phyloP scores from a whole-genome alignment of 2,329 filamentous ascomycete species.

The Microcyclospora tardicrescens region DNA sequence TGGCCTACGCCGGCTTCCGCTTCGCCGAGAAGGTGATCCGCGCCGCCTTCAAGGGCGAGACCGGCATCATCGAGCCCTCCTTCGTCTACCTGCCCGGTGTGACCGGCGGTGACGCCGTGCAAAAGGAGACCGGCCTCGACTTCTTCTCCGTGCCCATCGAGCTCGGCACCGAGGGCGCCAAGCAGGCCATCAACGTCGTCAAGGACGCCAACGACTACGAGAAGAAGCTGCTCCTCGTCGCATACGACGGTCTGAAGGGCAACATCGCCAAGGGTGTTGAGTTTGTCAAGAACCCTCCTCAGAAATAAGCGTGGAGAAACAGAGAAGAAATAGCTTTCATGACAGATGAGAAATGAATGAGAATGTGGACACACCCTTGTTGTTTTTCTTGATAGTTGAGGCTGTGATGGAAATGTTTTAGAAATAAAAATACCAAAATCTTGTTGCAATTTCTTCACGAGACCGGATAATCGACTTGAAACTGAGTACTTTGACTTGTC shows the following conservation, averaged over 20 bases:
- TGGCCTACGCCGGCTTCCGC: slow-evolving; percentile 91
- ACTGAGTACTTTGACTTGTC: no score
- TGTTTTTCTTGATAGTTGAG: no score
- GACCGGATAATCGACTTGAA: no score
- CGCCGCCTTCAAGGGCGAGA: slow-evolving; percentile 67
- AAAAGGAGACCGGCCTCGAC: slow-evolving; percentile 68
- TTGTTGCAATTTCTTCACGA: no score
- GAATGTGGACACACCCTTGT: no score
- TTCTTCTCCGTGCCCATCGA: slow-evolving; percentile 96
- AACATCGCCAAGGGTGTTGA: slow-evolving; percentile 91
- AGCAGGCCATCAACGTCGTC: slow-evolving; percentile 75
- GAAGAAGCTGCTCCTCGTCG: slow-evolving; percentile 70
- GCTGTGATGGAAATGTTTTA: no score
- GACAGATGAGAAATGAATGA: no score
- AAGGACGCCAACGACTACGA: slow-evolving; percentile 69
- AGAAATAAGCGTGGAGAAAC: slow-evolving; percentile 55
- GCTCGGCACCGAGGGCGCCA: slow-evolving; percentile 69
- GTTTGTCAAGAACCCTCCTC: slow-evolving; percentile 76
- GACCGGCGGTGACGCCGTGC: slow-evolving; percentile 71
- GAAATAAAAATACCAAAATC: no score
- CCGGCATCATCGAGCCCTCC: slow-evolving; percentile 85
- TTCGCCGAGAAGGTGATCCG: slow-evolving; percentile 92
- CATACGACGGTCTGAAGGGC: slow-evolving; percentile 66
- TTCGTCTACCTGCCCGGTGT: slow-evolving; percentile 92
- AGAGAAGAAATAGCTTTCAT: background rate